Evolutionary conservation across 495 filamentous ascomycete genomes (phyloP).

Genomic region (Chaetomium fimeti): DNA sequence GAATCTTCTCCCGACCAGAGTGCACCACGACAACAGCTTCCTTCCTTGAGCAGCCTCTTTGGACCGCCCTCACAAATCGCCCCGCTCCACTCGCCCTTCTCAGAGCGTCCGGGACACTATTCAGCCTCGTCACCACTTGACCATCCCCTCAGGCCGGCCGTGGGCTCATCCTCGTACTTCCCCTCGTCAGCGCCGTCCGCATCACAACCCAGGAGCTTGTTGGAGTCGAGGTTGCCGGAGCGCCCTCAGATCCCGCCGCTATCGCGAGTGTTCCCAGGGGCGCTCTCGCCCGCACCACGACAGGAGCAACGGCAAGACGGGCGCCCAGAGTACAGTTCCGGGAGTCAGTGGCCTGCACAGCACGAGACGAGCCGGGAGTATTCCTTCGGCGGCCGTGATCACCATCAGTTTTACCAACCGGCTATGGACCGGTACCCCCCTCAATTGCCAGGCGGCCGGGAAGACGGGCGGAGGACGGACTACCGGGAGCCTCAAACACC

Average conservation of each 20-base stretch:
- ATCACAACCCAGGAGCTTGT: constrained; percentile 44
- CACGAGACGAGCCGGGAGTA: constrained; percentile 35
- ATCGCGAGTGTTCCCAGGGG: constrained; percentile 43
- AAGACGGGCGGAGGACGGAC: constrained; percentile 20
- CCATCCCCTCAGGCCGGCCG: constrained; percentile 36
- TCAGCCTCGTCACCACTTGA: constrained; percentile 46
- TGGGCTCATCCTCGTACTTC: constrained; percentile 52
- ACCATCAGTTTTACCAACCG: constrained; percentile 24
- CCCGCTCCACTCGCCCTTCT: constrained; percentile 45
- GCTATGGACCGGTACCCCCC: constrained; percentile 26
- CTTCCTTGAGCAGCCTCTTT: constrained; percentile 55
- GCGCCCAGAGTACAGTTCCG: constrained; percentile 28
- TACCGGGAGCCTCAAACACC: constrained; percentile 35
- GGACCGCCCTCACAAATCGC: constrained; percentile 42
- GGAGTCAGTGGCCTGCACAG: constrained; percentile 34
- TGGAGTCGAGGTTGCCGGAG: constrained; percentile 43
- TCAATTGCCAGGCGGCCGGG: constrained; percentile 27
- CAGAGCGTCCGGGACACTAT: constrained; percentile 43
- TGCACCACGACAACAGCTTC: constrained; percentile 49
- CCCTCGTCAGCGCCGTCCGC: constrained; percentile 32
- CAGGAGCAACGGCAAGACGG: constrained; percentile 33
- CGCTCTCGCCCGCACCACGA: constrained; percentile 42
- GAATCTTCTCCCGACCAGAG: constrained; percentile 31
- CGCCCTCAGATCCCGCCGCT: constrained; percentile 42
- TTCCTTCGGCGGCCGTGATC: constrained; percentile 30